Base-by-base conservation (phyloP, 2,329 filamentous ascomycete genomes). In the Aspergillus fischeri region DNA sequence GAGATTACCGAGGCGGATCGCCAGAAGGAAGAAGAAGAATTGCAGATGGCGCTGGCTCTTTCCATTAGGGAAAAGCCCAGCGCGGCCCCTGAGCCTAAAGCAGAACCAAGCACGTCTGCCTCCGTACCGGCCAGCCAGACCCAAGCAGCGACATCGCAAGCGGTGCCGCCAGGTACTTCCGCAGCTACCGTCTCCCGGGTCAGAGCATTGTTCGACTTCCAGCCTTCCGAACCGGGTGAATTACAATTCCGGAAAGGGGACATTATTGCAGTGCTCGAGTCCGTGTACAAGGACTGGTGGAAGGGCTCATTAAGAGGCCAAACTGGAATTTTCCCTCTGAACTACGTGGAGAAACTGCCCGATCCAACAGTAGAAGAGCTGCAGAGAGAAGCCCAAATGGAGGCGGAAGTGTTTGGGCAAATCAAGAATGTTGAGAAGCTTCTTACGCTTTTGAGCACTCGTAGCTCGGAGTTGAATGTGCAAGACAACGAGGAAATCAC, bases 221-320 rank as follows among this genome's bases (percentile, higher is more conserved):
- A 89, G 52, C 93, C 94, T 1, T 95, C 92, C 0, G 94, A 99
- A 73, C 86, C 92, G 0, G 94, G 93, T 50, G 94, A 99, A 78
- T 81, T 99, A 60, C 92, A 96, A 65, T 99, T 99, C 74, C 89
- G 92, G 65, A 96, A 96, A 77, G 93, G 94, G 28, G 94, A 99
- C 72, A 89, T 97, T 44, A 99, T 99, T 73, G 93, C 94, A 1
- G 94, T 99, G 17, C 81, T 99, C 44, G 94, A 97, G 75, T 97
- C 92, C 1, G 94, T 97, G 1, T 99, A 95, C 79, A 99, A 97
- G 76, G 94, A 99, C 75, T 99, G 94, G 94, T 99, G 94, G 94
- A 93, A 96, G 67, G 94, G 94, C 1, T 96, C 92, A 45, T 79
- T 99, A 58, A 87, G 92, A 70, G 94, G 94, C 21, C 91, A 97